Percentiles rank a stretch among this genome's conserved stretches.
Evolutionary conservation across 1,139 yeast species (phyloP).

Genomic region (Saccharomycopsis hybrid): DNA sequence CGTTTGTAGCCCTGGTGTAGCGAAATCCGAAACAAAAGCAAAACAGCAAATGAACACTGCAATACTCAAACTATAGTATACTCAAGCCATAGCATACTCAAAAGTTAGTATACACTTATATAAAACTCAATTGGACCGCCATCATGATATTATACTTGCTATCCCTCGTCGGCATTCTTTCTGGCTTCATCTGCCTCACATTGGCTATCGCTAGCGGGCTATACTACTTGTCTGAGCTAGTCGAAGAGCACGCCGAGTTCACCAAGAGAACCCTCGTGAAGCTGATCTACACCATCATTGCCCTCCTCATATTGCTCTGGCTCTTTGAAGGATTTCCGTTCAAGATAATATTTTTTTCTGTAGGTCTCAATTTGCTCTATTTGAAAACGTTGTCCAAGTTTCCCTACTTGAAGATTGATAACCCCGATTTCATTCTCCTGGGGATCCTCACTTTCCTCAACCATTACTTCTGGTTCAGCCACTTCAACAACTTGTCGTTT

Average conservation of each 20-base stretch:
- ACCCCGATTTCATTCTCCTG: conserved; percentile 64
- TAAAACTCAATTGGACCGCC: too few species aligned
- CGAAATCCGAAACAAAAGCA: too few species aligned
- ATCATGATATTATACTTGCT: conserved; percentile 46
- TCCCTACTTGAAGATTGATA: conserved; percentile 73
- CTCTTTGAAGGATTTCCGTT: conserved; percentile 77
- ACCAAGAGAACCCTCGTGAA: conserved; percentile 64
- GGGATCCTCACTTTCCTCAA: conserved; percentile 70
- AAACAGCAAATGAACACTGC: too few species aligned
- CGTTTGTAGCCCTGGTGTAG: too few species aligned
- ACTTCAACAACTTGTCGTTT: conserved; percentile 63
- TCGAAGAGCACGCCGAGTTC: conserved; percentile 87
- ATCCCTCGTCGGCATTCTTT: conserved; percentile 62
- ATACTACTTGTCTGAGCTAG: conserved; percentile 83
- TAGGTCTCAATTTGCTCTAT: conserved; percentile 66
- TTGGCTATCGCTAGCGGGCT: conserved; percentile 80
- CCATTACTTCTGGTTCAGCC: conserved; percentile 86
- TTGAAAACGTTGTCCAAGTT: conserved; percentile 69
- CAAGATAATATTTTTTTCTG: conserved; percentile 54
- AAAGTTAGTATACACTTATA: too few species aligned
- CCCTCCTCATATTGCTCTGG: conserved; percentile 47
- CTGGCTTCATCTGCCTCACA: conserved; percentile 71
- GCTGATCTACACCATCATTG: conserved; percentile 55
- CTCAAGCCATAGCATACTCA: too few species aligned
- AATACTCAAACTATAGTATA: too few species aligned